A percentile compares a stretch with the other conserved stretches of the same genome.
Conservation (phyloP, 2,329 filamentous ascomycete genomes). For the Aspergillus novofumigatus region DNA sequence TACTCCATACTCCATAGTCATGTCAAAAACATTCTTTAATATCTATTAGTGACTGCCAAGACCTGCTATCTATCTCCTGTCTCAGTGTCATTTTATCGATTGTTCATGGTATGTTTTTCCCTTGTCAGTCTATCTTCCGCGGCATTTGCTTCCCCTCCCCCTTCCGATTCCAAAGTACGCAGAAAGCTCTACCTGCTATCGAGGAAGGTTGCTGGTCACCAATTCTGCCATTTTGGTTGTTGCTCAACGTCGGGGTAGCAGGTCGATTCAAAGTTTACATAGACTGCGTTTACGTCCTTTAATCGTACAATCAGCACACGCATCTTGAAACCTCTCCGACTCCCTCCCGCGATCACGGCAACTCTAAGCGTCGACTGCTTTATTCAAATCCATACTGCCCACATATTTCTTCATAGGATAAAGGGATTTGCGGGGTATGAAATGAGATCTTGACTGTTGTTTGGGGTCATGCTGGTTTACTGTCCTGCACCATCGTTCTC, state of each 20-base stretch:
- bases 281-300: neutral
- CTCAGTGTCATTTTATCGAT: neutral
- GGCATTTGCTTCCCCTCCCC: conserved; percentile 6
- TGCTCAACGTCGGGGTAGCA: neutral
- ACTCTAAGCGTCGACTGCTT: neutral
- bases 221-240: neutral
- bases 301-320: neutral
- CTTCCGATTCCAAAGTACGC: conserved; percentile 1
- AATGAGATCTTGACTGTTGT: neutral
- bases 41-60: neutral
- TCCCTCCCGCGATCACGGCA: neutral
- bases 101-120: conserved; percentile 9
- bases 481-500: neutral
- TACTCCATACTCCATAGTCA: conserved; percentile 1
- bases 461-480: neutral
- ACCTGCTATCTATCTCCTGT: neutral
- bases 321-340: neutral
- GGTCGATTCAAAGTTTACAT: neutral
- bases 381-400: neutral
- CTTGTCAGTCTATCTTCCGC: conserved; percentile 7
- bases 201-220: neutral
- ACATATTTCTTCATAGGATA: neutral
- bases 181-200: neutral
- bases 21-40: neutral
- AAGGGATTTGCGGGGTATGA: neutral